Evolutionary conservation across 1,284 basidiomycete genomes (phyloP).

Genomic region (Melampsora larici-populina): DNA sequence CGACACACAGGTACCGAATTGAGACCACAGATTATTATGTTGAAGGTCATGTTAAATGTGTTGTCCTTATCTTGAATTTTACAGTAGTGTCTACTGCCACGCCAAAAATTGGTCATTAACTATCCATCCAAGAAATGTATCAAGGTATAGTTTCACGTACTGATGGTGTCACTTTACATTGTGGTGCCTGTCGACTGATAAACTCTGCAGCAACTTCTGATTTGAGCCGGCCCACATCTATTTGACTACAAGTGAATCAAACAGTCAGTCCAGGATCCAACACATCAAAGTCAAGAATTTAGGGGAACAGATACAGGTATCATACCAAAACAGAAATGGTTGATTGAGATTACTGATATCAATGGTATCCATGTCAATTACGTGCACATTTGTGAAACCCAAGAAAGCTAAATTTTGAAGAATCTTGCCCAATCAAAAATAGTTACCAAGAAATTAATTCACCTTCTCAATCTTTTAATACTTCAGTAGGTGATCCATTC

Average conservation of each 20-base stretch:
- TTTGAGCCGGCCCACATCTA: slow-evolving; percentile 91
- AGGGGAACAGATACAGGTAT: neutral
- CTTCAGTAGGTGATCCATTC: slow-evolving; percentile 62
- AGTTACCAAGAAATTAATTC: too few relatives aligned
- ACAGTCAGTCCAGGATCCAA: neutral
- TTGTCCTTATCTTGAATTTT: slow-evolving; percentile 98
- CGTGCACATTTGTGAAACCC: slow-evolving; percentile 96
- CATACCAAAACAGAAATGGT: slow-evolving; percentile 92
- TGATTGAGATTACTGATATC: slow-evolving; percentile 98
- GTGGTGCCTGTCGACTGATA: slow-evolving; percentile 89
- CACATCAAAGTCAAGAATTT: neutral
- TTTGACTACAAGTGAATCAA: slow-evolving; percentile 59
- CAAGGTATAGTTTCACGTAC: slow-evolving; percentile 52
- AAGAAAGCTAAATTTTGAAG: slow-evolving; percentile 55
- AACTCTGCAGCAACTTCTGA: slow-evolving; percentile 90
- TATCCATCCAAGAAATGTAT: neutral
- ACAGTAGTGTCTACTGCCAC: slow-evolving; percentile 70
- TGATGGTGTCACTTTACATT: slow-evolving; percentile 87
- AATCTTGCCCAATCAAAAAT: slow-evolving; percentile 11
- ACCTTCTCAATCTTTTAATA: slow-evolving; percentile 60
- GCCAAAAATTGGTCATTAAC: slow-evolving; percentile 13
- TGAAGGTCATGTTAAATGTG: slow-evolving; percentile 95
- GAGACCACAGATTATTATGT: slow-evolving; percentile 94
- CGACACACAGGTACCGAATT: slow-evolving; percentile 94
- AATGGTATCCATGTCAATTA: slow-evolving; percentile 99